These are phyloP conservation scores for Talaromyces borbonicus DNA, from an alignment of 495 filamentous ascomycete genomes.

Conservation along the genomic window DNA sequence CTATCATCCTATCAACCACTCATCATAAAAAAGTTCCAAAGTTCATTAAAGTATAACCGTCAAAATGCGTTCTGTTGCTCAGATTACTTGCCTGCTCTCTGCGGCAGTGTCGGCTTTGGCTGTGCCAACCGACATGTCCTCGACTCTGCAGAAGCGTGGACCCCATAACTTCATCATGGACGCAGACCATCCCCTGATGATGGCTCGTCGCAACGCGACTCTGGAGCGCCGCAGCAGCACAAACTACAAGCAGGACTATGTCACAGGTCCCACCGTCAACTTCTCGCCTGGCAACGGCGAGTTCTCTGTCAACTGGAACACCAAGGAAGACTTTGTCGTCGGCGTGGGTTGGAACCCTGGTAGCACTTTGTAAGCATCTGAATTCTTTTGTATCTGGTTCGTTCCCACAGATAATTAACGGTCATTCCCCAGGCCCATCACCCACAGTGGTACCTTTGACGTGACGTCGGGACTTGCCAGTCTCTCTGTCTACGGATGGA, in stretches of 20 bases:
- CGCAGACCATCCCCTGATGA: background rate
- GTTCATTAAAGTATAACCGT: background rate
- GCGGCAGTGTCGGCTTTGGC: background rate
- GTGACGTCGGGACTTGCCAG: constrained; percentile 46
- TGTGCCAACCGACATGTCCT: background rate
- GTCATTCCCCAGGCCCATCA: constrained; percentile 36
- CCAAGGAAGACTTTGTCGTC: constrained; percentile 49
- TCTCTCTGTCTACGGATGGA: constrained; percentile 57
- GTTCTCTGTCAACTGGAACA: constrained; percentile 46
- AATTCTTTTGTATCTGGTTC: background rate
- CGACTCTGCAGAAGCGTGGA: background rate
- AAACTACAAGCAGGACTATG: constrained; percentile 52
- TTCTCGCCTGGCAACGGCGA: constrained; percentile 47
- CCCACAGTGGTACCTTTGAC: constrained; percentile 43
- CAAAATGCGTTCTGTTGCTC: background rate
- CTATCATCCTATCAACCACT: too few species aligned
- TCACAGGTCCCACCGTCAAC: constrained; percentile 38
- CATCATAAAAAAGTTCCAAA: background rate
- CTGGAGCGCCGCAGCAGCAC: constrained; percentile 38
- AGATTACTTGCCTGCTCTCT: background rate
- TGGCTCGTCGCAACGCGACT: constrained; percentile 5
- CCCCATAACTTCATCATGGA: constrained; percentile 2
- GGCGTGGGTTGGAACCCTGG: constrained; percentile 56
- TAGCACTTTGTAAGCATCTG: constrained; percentile 23
- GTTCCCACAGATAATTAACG: background rate